These are phyloP conservation scores for Claviceps sorghi DNA, from an alignment of 2,329 filamentous ascomycete species.

Conservation along the genomic window DNA sequence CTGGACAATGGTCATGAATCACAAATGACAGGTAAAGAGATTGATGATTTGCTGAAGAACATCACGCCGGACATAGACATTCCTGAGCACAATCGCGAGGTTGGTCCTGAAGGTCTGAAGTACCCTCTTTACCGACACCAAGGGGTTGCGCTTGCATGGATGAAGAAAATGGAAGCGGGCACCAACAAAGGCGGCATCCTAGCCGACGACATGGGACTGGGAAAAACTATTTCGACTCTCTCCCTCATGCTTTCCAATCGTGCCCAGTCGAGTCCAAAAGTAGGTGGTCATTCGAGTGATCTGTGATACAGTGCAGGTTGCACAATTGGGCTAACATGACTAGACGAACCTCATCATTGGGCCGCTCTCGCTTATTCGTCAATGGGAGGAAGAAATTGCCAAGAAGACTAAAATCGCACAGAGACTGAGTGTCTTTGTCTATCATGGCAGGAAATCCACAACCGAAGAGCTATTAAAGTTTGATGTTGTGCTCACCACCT, in stretches of 20 bases:
- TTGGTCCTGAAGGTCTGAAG: constrained; percentile 54
- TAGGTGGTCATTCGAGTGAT: constrained; percentile 9
- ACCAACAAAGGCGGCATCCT: constrained; percentile 77
- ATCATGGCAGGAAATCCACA: constrained; percentile 54
- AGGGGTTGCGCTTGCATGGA: constrained; percentile 68
- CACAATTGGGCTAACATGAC: constrained; percentile 15
- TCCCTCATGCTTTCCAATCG: constrained; percentile 58
- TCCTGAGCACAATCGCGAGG: constrained; percentile 45
- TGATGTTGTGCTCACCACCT: constrained; percentile 74
- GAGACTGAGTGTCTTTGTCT: constrained; percentile 49
- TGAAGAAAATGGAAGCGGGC: constrained; percentile 64
- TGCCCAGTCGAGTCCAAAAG: constrained; percentile 30
- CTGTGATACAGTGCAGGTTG: constrained; percentile 14
- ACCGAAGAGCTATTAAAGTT: constrained; percentile 47
- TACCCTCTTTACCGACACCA: constrained; percentile 68
- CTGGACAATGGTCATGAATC: constrained; percentile 22
- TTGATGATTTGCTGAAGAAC: constrained; percentile 55
- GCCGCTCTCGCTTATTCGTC: constrained; percentile 63
- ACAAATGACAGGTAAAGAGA: constrained; percentile 40
- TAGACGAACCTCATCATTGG: constrained; percentile 75
- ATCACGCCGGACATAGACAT: constrained; percentile 59
- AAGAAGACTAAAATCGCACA: constrained; percentile 50
- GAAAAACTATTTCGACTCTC: constrained; percentile 77
- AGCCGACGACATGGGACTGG: constrained; percentile 86
- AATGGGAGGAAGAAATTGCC: constrained; percentile 72